Evolutionary conservation across 163 green algal species (phyloP), one percentile per base, ranked within the genome.

Genomic region (Chlorella variabilis): DNA sequence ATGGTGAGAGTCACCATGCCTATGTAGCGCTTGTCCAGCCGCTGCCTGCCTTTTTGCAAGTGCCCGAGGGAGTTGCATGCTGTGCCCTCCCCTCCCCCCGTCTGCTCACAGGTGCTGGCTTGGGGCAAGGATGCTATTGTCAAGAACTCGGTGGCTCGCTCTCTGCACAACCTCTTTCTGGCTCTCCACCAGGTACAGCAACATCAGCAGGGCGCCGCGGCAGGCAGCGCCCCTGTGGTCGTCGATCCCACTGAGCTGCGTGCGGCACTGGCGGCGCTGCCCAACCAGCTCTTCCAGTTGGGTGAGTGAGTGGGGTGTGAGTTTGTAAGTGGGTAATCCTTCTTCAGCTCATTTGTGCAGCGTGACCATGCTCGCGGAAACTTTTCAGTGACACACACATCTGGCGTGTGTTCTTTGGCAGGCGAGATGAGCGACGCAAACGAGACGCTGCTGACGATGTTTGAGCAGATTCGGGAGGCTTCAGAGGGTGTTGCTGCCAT

Each of bases 351-450:
- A n/a, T 11, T 54, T 54, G 11, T 11, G 45, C 45, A 54, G 45
- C 45, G 11, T 54, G 45, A 54, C 45, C 15, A 11, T 23, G 45
- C 15, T 54, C 11, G 45, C 45, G 15, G 11, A 15, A 23, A 11
- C 15, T 23, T 42, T 41, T 23, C 68, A 23, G n/a, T 3, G 5
- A 25, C 68, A 27, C 68, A 13, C 69, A n/a, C 21, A 34, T 18
- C 29, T 3, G 1, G 2, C 11, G 2, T 18, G 1, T 29, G 11
- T 7, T 25, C 27, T 49, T 21, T n/a, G n/a, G 1, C 71, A 71
- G 74, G 74, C 58, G 74, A 80, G 58, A 80, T 80, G 74, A 80
- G 58, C 58, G 74, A 80, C 29, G 74, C 74, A 7, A 56, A 56
- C n/a, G 74, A 80, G 74, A 65, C 51, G 56, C 74, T 80, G 38